phyloP scores from a whole-genome alignment of 345 rosid species.

The Cardiospermum halicacabum region DNA sequence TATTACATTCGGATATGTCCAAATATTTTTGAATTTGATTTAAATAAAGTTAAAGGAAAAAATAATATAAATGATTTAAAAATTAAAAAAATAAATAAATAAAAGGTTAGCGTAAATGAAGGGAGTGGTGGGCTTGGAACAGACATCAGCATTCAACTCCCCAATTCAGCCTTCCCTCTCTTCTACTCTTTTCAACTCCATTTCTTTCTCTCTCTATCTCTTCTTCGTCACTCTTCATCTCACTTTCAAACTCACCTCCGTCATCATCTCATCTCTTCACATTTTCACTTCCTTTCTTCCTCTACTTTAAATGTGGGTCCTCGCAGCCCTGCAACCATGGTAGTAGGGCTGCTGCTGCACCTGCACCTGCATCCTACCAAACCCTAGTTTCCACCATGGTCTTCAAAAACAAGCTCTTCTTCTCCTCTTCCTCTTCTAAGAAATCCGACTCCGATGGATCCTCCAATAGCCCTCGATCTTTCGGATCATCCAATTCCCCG shows the following conservation, averaged over 20 bases:
- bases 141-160: not conserved
- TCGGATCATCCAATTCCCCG: slow-evolving; percentile 87
- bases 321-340: slow-evolving; percentile 22
- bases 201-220: not conserved
- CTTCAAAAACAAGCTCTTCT: slow-evolving; percentile 91
- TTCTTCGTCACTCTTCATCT: no score
- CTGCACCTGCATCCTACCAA: slow-evolving; percentile 4
- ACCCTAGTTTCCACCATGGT: slow-evolving; percentile 45
- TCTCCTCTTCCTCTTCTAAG: slow-evolving; percentile 89
- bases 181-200: not conserved
- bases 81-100: no score
- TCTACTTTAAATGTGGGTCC: slow-evolving; percentile 12
- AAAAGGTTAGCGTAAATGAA: no score
- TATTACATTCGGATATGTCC: no score
- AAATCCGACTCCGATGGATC: slow-evolving; percentile 87
- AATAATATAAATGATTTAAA: no score
- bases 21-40: no score
- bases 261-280: not conserved
- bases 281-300: not conserved
- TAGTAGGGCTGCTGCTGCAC: no score
- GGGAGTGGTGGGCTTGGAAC: no score
- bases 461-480: slow-evolving; percentile 84
- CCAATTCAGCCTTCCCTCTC: not conserved
- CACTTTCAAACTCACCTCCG: not conserved
- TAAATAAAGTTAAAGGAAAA: no score